phyloP scores from a whole-genome alignment of 1,284 basidiomycete genomes.

The Tilletia setariae region DNA sequence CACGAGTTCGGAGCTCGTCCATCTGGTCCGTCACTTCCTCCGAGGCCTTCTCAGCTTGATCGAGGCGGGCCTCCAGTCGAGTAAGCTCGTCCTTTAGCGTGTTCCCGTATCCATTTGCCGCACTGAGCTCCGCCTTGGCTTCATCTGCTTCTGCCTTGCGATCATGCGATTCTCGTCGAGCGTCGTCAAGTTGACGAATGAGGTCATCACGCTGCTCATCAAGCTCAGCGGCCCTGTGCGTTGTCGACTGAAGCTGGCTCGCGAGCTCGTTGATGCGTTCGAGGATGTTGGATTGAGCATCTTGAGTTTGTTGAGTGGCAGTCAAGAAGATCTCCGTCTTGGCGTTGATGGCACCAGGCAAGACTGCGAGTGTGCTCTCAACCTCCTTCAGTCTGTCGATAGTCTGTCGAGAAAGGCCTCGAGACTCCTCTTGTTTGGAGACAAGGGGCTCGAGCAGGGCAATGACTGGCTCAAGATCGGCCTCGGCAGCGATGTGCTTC shows the following conservation, averaged over 20 bases:
- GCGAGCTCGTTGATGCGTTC: constrained; percentile 17
- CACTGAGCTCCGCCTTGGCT: constrained; percentile 10
- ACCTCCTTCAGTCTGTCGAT: constrained; percentile 38
- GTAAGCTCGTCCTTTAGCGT: constrained; percentile 21
- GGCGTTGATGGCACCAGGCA: constrained; percentile 41
- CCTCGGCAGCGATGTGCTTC: constrained; percentile 31
- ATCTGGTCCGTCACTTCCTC: constrained; percentile 28
- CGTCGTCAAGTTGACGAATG: constrained; percentile 19
- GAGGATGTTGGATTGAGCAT: constrained; percentile 18
- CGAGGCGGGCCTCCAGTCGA: constrained; percentile 14
- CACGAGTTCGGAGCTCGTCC: constrained; percentile 17
- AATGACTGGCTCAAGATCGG: constrained; percentile 39
- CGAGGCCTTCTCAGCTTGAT: constrained; percentile 25
- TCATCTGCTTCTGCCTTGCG: constrained; percentile 15
- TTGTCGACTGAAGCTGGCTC: background rate
- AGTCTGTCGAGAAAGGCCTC: constrained; percentile 27
- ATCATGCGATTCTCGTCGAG: constrained; percentile 20
- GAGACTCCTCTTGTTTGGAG: constrained; percentile 35
- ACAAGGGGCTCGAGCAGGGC: constrained; percentile 44
- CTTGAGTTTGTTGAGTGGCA: constrained; percentile 20
- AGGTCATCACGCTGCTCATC: constrained; percentile 17
- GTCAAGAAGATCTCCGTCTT: constrained; percentile 45
- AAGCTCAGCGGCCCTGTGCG: background rate
- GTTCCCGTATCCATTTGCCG: constrained; percentile 17
- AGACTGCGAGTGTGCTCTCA: constrained; percentile 31